Base-by-base conservation (phyloP, 2,329 filamentous ascomycete species). In the Aspergillus cejpii region DNA sequence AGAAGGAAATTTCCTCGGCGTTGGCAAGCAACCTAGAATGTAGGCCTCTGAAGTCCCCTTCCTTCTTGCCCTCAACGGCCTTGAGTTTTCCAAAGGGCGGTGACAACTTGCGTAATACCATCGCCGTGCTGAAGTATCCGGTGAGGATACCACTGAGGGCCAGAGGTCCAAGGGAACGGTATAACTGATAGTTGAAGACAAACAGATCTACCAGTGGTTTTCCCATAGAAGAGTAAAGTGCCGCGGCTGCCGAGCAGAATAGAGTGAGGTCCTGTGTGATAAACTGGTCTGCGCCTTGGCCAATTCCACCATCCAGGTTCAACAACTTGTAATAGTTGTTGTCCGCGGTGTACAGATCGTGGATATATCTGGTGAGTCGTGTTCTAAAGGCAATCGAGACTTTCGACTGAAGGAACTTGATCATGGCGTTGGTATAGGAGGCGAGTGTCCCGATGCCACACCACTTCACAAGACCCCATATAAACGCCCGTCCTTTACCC, bases 311-410 rank as follows among this genome's bases (percentile, higher is more conserved):
- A 56, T 98, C 92, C 34, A 96, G 70, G 58, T 97, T 97, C 19
- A 85, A 80, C 45, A 98, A 73, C 66, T 95, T 97, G 70, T 97
- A 98, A 67, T 95, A 98, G 61, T 94, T 95, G 52, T 95, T 79
- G 56, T 92, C 89, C 45, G 94, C 85, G 64, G 94, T 95, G 60
- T 98, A 98, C 6, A 98, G 73, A 60, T 98, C 92, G 67, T 98
- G 92, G 43, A 98, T 95, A 65, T 98, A 98, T 56, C 92, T 77
- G 1, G 92, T 98, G 11, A 98, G 76, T 8, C 92, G 81, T 3
- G 92, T 98, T 33, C 92, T 83, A 76, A 98, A 98, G 26, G 94
- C 91, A 54, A 98, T 98, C 5, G 91, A 95, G 43, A 98, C 89
- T 72, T 98, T 98, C 40, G 87, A 91, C 68, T 98, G 91, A 51